Base-by-base conservation (phyloP, 345 rosid genomes). In the Eucalyptus melliodora region DNA sequence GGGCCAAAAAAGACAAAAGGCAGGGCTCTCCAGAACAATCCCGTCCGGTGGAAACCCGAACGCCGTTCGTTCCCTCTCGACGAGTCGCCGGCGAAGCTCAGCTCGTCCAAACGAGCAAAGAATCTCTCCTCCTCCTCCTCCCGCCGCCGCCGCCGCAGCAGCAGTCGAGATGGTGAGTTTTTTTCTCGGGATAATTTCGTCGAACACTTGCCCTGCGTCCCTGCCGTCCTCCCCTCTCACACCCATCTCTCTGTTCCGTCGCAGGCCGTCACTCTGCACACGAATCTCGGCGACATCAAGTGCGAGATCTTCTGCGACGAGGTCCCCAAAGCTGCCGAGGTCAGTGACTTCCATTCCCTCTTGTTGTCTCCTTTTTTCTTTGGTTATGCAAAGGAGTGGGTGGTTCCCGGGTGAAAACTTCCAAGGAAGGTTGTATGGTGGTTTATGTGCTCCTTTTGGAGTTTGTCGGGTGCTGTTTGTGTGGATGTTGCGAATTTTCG, bases 241-340 rank as follows among this genome's bases (percentile, higher is more conserved):
- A 16, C 50, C 40, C 27, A 53, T 24, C 9, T 31, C 11, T n/a
- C 44, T 42, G 67, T 62, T 62, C 60, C 34, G n/a, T 88, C 69
- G 91, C 95, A 98, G 99, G 95, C 99, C 10, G 99, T 97, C 80
- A 98, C 99, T n/a, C 91, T 98, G 89, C 99, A 97, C 94, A 98
- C 99, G 50, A 98, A 96, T 92, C 98, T 98, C 34, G 99, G 99
- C 26, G 99, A 98, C 90, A 95, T 98, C 90, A 98, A 98, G 94
- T 97, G 99, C 92, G 99, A 98, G 94, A 93, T 98, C 93, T 95
- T 94, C 90, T 98, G 99, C 86, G 99, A 98, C 92, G 99, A 97
- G 92, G 99, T 96, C 62, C 93, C 98, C 86, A 98, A 98, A 92
- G 92, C 97, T 59, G 96, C 99, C 47, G 99, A 97, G 99, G 99